Conservation (phyloP, 345 rosid species). For the Eucalyptus sp. region DNA sequence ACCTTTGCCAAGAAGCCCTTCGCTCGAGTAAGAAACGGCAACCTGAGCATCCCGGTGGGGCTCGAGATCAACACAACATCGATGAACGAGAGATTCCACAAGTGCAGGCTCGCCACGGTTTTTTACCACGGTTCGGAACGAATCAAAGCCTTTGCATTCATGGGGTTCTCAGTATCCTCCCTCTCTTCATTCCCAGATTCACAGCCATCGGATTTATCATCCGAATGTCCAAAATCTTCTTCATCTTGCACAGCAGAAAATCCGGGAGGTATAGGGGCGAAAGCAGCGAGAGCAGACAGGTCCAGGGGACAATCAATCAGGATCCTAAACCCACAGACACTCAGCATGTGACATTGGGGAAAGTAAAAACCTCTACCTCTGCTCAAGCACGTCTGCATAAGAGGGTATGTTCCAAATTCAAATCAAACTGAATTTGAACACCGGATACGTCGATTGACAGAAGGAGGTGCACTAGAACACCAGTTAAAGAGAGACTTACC, state of each 20-base stretch:
- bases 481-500: slow-evolving; percentile 8
- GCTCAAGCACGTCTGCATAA: slow-evolving; percentile 72
- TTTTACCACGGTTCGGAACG: slow-evolving; percentile 72
- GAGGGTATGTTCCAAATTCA: neutral
- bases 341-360: slow-evolving; percentile 59
- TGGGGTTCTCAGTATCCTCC: slow-evolving; percentile 8
- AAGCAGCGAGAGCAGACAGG: slow-evolving; percentile 52
- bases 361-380: slow-evolving; percentile 61
- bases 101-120: slow-evolving; percentile 51
- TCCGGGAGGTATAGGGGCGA: slow-evolving; percentile 46
- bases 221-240: slow-evolving; percentile 7
- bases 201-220: no score
- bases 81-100: slow-evolving; percentile 70
- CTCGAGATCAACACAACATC: slow-evolving; percentile 68
- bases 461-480: neutral
- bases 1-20: slow-evolving; percentile 77
- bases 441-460: neutral
- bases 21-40: slow-evolving; percentile 56
- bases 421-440: neutral
- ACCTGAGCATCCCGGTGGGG: slow-evolving; percentile 71
- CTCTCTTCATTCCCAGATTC: no score
- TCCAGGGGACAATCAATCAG: slow-evolving; percentile 76
- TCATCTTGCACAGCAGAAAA: neutral
- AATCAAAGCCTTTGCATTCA: slow-evolving; percentile 31
- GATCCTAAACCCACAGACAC: slow-evolving; percentile 52